These are phyloP conservation scores for Podospora comata DNA, from an alignment of 495 filamentous ascomycete genomes.

Conservation along the genomic window DNA sequence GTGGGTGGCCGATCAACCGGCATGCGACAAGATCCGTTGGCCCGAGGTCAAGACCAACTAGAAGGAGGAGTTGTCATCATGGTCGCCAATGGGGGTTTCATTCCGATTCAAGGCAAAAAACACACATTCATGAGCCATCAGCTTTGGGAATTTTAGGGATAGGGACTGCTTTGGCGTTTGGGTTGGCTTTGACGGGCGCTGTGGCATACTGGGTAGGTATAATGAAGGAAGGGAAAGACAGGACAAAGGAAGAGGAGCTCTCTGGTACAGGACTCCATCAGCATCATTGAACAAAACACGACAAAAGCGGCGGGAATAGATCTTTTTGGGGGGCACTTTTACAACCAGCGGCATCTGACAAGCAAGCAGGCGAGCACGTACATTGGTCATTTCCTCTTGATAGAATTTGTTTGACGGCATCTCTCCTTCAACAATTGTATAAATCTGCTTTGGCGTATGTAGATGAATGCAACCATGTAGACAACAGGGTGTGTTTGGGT, in stretches of 20 bases:
- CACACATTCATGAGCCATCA: not conserved
- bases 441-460: not conserved
- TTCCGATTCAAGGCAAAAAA: not conserved
- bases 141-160: not conserved
- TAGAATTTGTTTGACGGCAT: not conserved
- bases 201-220: not conserved
- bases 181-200: not conserved
- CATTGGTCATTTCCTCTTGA: not conserved
- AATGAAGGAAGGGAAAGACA: not conserved
- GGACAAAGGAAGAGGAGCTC: not conserved
- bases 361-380: not conserved
- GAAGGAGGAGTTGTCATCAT: not conserved
- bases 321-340: not conserved
- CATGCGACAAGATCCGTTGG: conserved; percentile 34
- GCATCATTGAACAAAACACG: not conserved
- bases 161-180: not conserved
- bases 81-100: not conserved
- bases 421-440: not conserved
- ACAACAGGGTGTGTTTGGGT: not conserved
- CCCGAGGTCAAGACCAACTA: conserved; percentile 24
- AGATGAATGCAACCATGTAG: not conserved
- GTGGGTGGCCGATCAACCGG: conserved; percentile 30
- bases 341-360: not conserved
- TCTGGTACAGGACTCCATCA: not conserved
- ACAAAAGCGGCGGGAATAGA: not conserved